A percentile compares a stretch with the other conserved stretches of the same genome.
phyloP scores from a whole-genome alignment of 2,329 filamentous ascomycete species.

The Arthrobotrys sinensis region DNA sequence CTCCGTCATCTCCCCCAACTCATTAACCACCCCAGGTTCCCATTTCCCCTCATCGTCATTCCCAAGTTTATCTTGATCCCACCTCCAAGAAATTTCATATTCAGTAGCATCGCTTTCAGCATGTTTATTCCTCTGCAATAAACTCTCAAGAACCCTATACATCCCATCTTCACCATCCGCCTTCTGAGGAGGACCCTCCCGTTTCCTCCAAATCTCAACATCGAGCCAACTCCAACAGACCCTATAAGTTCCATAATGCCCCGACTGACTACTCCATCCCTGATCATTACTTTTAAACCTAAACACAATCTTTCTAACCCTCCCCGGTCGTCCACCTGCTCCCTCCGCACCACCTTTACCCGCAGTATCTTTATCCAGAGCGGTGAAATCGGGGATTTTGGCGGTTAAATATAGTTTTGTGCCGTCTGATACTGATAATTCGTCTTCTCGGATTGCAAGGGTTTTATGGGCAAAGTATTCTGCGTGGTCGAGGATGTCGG shows the following conservation, averaged over 20 bases:
- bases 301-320: slow-evolving; percentile 49
- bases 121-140: slow-evolving; percentile 49
- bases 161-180: slow-evolving; percentile 25
- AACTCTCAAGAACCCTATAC: slow-evolving; percentile 11
- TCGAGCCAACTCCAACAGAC: slow-evolving; percentile 46
- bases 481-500: slow-evolving; percentile 45
- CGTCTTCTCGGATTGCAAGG: background rate
- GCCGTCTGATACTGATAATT: slow-evolving; percentile 7
- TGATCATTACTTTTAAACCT: slow-evolving; percentile 41
- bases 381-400: slow-evolving; percentile 38
- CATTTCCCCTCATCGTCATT: slow-evolving; percentile 35
- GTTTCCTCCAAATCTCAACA: slow-evolving; percentile 49
- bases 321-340: slow-evolving; percentile 27
- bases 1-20: background rate
- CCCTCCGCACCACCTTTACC: slow-evolving; percentile 33
- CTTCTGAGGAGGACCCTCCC: background rate
- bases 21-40: slow-evolving; percentile 21
- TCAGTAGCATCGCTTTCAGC: background rate
- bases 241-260: slow-evolving; percentile 24
- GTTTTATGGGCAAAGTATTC: slow-evolving; percentile 35
- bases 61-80: slow-evolving; percentile 34
- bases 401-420: slow-evolving; percentile 40
- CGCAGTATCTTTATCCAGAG: slow-evolving; percentile 34
- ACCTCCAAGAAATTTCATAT: slow-evolving; percentile 48
- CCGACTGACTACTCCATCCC: slow-evolving; percentile 39